phyloP scores from a whole-genome alignment of 2,329 filamentous ascomycete species.

The Epichloe sibirici region DNA sequence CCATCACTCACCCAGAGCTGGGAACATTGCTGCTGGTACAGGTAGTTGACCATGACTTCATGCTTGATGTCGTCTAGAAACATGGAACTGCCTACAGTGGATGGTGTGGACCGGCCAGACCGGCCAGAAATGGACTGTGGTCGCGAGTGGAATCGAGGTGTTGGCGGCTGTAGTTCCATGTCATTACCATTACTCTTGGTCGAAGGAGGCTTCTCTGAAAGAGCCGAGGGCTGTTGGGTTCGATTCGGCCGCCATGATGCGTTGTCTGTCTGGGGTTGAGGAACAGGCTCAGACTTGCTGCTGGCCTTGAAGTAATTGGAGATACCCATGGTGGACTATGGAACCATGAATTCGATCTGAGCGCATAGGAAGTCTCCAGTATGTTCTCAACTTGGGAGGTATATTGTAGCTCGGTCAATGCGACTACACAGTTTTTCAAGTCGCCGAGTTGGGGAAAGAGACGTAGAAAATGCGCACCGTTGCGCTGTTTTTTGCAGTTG shows the following conservation, averaged over 20 bases:
- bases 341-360: not conserved
- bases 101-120: conserved; percentile 31
- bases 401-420: not conserved
- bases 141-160: conserved; percentile 21
- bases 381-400: too few relatives aligned
- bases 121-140: conserved; percentile 31
- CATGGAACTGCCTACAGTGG: conserved; percentile 32
- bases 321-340: conserved; percentile 41
- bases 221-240: conserved; percentile 13
- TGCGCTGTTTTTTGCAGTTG: too few relatives aligned
- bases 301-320: conserved; percentile 48
- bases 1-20: conserved; percentile 63
- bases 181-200: conserved; percentile 23
- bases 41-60: conserved; percentile 73
- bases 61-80: conserved; percentile 64
- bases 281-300: conserved; percentile 11
- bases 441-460: too few relatives aligned
- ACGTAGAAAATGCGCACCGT: too few relatives aligned
- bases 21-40: conserved; percentile 69
- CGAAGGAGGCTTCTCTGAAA: conserved; percentile 26
- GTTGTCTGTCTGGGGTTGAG: conserved; percentile 9
- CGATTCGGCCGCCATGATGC: conserved; percentile 11
- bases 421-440: not conserved
- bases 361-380: not conserved
- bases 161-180: conserved; percentile 37